Conservation (phyloP, 768 basidiomycete genomes). For the Polyporus arcularius region DNA sequence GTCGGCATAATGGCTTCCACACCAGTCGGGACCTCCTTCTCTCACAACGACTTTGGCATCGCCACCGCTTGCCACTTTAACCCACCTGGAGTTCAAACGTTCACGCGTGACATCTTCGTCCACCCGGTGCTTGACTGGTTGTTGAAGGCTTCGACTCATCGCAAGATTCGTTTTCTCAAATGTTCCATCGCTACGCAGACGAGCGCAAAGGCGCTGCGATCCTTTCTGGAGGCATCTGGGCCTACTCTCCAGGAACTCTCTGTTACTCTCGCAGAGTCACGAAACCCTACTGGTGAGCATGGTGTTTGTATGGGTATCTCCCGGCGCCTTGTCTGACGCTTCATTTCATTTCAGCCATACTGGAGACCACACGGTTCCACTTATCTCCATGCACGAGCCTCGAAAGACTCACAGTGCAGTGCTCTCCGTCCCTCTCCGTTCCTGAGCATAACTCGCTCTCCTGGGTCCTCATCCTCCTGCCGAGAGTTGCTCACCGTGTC, state of each 20-base stretch:
- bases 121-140: conserved; percentile 22
- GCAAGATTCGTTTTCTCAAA: conserved; percentile 8
- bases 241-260: conserved; percentile 13
- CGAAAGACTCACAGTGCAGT: conserved; percentile 16
- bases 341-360: conserved; percentile 8
- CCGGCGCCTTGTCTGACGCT: too few species aligned
- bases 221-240: conserved; percentile 16
- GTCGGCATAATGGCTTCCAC: conserved; percentile 19
- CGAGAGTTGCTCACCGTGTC: conserved; percentile 8
- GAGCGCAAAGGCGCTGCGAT: conserved; percentile 16
- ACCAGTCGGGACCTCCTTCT: too few species aligned
- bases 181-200: conserved; percentile 17
- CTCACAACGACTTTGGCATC: neutral
- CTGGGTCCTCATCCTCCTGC: conserved; percentile 24
- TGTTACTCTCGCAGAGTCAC: conserved; percentile 22
- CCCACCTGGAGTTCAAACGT: conserved; percentile 16
- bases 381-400: conserved; percentile 15
- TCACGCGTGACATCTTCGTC: conserved; percentile 19
- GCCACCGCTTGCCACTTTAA: neutral
- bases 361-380: conserved; percentile 12
- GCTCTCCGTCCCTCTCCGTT: conserved; percentile 6
- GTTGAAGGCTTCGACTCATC: conserved; percentile 2
- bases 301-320: too few species aligned
- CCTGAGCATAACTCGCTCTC: conserved; percentile 16
- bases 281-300: conserved; percentile 20